Evolutionary conservation across 2,329 filamentous ascomycete species (phyloP), one percentile per base, ranked within the genome.

Genomic region (Chlorencoelia australis): DNA sequence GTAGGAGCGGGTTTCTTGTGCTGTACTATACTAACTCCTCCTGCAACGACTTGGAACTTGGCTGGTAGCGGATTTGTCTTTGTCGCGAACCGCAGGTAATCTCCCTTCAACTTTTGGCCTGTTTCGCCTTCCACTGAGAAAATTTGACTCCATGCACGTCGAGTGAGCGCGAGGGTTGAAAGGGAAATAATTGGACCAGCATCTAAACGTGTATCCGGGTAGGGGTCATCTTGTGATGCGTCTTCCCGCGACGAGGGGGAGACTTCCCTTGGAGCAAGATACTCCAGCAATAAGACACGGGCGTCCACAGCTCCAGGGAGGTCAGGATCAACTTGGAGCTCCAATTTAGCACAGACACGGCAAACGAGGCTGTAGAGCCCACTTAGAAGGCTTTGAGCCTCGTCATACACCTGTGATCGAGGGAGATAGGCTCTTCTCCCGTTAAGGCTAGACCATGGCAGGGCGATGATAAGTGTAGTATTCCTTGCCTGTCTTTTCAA

Each of bases 321-420:
- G 64, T 73, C 66, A 60, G 84, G 56, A 59, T 83, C 62, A 58
- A 79, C 62, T 63, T 68, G 30, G 63, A 64, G 31, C 73, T 39
- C 45, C 9, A 49, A 64, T 46, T 75, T 68, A 9, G 78, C 73
- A 44, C 81, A 85, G n/a, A 85, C 66, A 30, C 78, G 64, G 21
- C 80, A 80, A 38, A 91, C 65, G 33, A 95, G 69, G 50, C 78
- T 77, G 66, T 96, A 96, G 16, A 93, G 56, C 17, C 73, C 73
- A 3, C 82, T 82, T 15, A 95, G 62, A 4, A 89, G 66, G n/a
- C 70, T 67, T 58, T 94, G 86, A 0, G 78, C 71, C n/a, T 69
- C 61, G 21, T 67, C 55, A 70, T 87, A 94, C n/a, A 56, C 39
- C 17, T 50, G 30, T 13, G 73, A 64, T 30, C 73, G 62, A 16